phyloP scores from a whole-genome alignment of 1,284 basidiomycete genomes.

The Moesziomyces globuligerus region DNA sequence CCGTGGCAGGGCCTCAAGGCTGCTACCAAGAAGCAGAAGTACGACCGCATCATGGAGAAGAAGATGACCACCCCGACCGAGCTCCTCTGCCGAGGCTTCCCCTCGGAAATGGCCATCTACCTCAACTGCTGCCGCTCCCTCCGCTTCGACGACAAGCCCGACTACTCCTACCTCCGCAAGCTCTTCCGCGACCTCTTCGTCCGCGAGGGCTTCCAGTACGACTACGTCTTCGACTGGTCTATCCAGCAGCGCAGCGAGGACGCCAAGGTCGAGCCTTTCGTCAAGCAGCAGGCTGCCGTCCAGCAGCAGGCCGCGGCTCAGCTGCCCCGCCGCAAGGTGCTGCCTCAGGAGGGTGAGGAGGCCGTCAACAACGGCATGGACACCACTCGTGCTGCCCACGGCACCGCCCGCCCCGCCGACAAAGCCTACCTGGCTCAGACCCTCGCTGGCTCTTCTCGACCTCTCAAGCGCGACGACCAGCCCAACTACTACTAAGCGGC shows the following conservation, averaged over 20 bases:
- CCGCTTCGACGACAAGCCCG: constrained; percentile 68
- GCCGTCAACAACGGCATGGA: constrained; percentile 50
- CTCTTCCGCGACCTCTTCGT: constrained; percentile 69
- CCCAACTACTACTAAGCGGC: constrained; percentile 42
- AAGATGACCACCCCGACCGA: constrained; percentile 68
- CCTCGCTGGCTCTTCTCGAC: constrained; percentile 40
- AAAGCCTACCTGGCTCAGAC: constrained; percentile 51
- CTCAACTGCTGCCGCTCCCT: constrained; percentile 68
- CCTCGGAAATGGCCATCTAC: constrained; percentile 68
- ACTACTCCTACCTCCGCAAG: constrained; percentile 68
- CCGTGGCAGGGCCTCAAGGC: constrained; percentile 67
- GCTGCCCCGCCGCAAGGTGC: constrained; percentile 65
- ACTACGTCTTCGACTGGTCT: constrained; percentile 68
- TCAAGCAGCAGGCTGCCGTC: constrained; percentile 43
- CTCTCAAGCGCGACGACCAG: constrained; percentile 51
- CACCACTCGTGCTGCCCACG: constrained; percentile 51
- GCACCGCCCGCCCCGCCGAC: constrained; percentile 44
- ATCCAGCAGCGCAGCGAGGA: constrained; percentile 65
- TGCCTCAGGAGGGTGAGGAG: constrained; percentile 56
- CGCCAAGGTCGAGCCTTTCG: constrained; percentile 45
- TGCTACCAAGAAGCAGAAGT: constrained; percentile 68
- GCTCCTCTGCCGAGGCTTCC: constrained; percentile 67
- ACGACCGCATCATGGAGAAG: constrained; percentile 68
- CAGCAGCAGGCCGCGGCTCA: constrained; percentile 54
- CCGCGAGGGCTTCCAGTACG: constrained; percentile 68